These are phyloP conservation scores for Plenodomus lindquistii DNA, from an alignment of 2,329 filamentous ascomycete genomes.

Conservation along the genomic window DNA sequence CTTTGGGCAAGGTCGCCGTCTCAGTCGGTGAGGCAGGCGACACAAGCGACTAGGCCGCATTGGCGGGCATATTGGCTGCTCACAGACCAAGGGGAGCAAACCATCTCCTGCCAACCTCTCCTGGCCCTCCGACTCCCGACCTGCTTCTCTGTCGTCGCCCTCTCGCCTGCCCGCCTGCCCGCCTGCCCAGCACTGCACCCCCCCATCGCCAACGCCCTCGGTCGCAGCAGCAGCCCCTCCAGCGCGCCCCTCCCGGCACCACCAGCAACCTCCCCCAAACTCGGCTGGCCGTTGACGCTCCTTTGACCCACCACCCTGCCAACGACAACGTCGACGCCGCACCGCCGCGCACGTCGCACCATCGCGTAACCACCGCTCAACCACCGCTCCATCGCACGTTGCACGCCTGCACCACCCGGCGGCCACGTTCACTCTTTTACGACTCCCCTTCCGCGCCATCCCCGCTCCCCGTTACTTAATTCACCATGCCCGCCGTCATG, in stretches of 20 bases:
- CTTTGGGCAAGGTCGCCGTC: background rate
- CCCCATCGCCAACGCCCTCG: constrained; percentile 27
- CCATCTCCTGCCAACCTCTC: constrained; percentile 26
- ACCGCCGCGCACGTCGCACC: constrained; percentile 37
- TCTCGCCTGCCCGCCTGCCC: background rate
- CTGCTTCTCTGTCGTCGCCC: background rate
- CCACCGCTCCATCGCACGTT: constrained; percentile 29
- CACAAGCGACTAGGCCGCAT: constrained; percentile 7
- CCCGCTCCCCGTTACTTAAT: constrained; percentile 8
- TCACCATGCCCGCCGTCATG: constrained; percentile 50
- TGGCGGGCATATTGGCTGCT: constrained; percentile 1
- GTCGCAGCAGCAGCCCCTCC: constrained; percentile 15
- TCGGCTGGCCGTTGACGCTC: constrained; percentile 40
- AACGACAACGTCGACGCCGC: constrained; percentile 26
- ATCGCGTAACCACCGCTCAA: constrained; percentile 18
- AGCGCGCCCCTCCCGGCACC: constrained; percentile 8
- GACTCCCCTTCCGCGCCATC: background rate
- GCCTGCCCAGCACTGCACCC: constrained; percentile 11
- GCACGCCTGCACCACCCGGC: constrained; percentile 16
- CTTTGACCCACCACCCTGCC: constrained; percentile 33
- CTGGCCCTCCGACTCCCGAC: constrained; percentile 10
- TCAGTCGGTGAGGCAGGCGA: constrained; percentile 9
- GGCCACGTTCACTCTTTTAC: constrained; percentile 13
- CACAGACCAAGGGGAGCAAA: constrained; percentile 14
- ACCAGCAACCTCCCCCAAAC: constrained; percentile 16